phyloP scores from a whole-genome alignment of 768 basidiomycete genomes.

The Erythrobasidium yunnanense region DNA sequence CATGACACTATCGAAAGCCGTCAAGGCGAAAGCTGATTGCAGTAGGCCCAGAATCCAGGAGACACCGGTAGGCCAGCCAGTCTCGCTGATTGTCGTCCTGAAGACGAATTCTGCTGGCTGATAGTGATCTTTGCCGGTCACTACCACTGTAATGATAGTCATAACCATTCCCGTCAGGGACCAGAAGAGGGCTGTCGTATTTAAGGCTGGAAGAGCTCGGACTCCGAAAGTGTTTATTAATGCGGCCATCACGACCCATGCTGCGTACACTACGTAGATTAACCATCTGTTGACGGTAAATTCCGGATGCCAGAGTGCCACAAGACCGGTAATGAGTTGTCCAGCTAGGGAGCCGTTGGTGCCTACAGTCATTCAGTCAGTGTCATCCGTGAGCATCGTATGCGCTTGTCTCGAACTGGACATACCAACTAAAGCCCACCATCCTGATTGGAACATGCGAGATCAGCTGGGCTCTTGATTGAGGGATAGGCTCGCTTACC shows the following conservation, averaged over 20 bases:
- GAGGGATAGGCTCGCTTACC: background rate
- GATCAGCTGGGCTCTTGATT: background rate
- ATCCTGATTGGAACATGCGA: background rate
- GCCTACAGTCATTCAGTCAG: no score
- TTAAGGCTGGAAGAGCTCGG: conserved; percentile 12
- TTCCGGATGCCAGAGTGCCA: conserved; percentile 21
- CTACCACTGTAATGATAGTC: conserved; percentile 23
- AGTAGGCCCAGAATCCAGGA: conserved; percentile 35
- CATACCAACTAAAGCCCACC: conserved; percentile 1
- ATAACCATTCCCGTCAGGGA: conserved; percentile 23
- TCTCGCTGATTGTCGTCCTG: conserved; percentile 28
- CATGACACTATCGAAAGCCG: conserved; percentile 24
- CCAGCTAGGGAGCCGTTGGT: conserved; percentile 12
- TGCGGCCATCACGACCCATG: conserved; percentile 8
- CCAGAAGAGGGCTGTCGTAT: conserved; percentile 24
- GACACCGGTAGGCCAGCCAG: conserved; percentile 36
- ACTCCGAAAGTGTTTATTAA: conserved; percentile 26
- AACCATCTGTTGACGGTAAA: conserved; percentile 1
- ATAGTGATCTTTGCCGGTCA: conserved; percentile 21
- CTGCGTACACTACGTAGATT: conserved; percentile 12
- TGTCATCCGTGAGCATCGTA: no score
- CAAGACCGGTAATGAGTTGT: background rate
- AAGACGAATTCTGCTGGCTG: conserved; percentile 36
- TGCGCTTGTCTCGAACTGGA: no score
- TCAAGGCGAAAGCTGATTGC: conserved; percentile 32